Base-by-base conservation (phyloP, 176 grass and related monocot genomes). In the Hordeum marinum region DNA sequence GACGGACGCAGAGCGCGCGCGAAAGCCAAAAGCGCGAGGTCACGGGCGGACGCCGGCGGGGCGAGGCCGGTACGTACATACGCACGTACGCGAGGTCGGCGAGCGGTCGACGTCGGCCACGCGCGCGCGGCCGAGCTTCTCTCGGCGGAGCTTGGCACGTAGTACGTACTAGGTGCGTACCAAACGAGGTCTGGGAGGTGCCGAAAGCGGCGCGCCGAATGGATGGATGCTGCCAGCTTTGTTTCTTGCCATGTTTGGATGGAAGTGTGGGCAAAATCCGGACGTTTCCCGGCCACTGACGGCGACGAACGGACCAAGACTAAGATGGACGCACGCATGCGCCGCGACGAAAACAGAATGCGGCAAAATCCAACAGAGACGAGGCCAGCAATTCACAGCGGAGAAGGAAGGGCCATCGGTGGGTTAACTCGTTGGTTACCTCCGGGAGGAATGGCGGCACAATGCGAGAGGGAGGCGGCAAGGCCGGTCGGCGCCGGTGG, bases 21-120 rank as follows among this genome's bases (percentile, higher is more conserved):
- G 21, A 55, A 55, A 55, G 54, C 17, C 18, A 21, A 57, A 57
- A 57, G 54, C 54, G 7, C 54, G 54, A 57, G 54, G 54, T 57
- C 54, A 57, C 54, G 54, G 54, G 54, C 54, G 54, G 54, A 55
- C 54, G 18, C 54, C 54, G 54, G 54, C 48, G 48, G 2, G 0
- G 48, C 48, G 42, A 46, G 46, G 46, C 50, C 50, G 50, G 50
- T 54, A 8, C 50, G 45, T 43, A 43, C 41, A 11, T 42, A 43
- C 11, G 46, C 46, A 15, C 46, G 46, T 54, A 54, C 50, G 48
- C 52, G 27, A 40, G 77, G 75, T 60, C 24, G 74, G 68, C 57
- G 77, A 24, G 84, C 66, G 66, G 79, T 87, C 63, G 52, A 40
- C 70, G 73, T 59, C 76, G 85, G 61, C 61, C 82, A n/a, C n/a